Evolutionary conservation across 1,284 basidiomycete species (phyloP).

Genomic region (Xerocomus amazonicus): DNA sequence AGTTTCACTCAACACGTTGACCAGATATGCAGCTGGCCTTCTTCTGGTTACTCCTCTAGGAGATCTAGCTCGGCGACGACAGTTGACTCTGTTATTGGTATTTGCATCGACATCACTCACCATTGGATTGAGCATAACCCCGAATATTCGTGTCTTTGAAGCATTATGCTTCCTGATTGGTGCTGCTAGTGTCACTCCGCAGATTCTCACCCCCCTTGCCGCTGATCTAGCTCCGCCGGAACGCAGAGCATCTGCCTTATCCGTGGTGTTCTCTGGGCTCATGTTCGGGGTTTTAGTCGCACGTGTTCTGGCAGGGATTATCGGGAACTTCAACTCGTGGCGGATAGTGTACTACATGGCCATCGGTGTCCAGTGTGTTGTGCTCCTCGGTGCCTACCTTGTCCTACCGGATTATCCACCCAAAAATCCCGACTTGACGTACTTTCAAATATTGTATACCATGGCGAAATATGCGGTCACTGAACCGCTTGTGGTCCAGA

Average conservation of each 20-base stretch:
- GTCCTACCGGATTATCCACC: constrained; percentile 69
- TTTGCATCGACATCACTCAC: constrained; percentile 46
- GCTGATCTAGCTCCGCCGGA: constrained; percentile 64
- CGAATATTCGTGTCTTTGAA: constrained; percentile 49
- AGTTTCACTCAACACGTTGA: neutral
- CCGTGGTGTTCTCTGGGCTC: constrained; percentile 65
- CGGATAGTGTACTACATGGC: constrained; percentile 65
- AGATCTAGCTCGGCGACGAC: constrained; percentile 60
- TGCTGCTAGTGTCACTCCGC: constrained; percentile 51
- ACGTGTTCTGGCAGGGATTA: constrained; percentile 62
- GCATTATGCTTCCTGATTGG: constrained; percentile 57
- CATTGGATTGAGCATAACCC: constrained; percentile 54
- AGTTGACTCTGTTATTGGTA: constrained; percentile 49
- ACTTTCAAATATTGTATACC: constrained; percentile 57
- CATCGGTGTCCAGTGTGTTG: constrained; percentile 52
- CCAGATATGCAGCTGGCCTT: constrained; percentile 56
- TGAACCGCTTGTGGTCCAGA: constrained; percentile 67
- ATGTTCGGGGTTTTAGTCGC: constrained; percentile 71
- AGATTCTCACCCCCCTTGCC: constrained; percentile 61
- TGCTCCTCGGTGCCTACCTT: constrained; percentile 52
- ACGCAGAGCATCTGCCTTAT: constrained; percentile 58
- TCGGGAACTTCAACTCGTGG: constrained; percentile 60
- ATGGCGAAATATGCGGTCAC: constrained; percentile 68
- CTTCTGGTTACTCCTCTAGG: constrained; percentile 62
- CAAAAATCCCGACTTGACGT: constrained; percentile 56